Evolutionary conservation across 495 filamentous ascomycete species (phyloP).

Genomic region (Talaromyces adpressus): DNA sequence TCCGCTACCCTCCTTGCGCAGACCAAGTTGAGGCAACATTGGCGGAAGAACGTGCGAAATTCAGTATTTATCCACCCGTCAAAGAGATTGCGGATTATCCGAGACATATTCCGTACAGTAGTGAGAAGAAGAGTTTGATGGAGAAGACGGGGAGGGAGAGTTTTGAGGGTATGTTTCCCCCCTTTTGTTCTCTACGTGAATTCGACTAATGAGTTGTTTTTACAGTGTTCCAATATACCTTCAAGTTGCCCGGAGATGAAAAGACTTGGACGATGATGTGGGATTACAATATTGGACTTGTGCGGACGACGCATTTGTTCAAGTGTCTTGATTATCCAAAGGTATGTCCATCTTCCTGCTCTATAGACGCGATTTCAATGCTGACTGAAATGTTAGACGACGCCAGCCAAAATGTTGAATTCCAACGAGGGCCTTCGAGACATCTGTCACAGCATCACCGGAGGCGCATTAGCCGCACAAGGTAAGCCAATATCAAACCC

Average conservation of each 20-base stretch:
- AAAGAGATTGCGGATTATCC: conserved; percentile 61
- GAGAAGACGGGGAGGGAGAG: conserved; percentile 78
- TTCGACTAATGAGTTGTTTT: neutral
- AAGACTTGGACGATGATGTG: conserved; percentile 76
- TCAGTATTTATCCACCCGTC: conserved; percentile 53
- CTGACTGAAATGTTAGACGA: conserved; percentile 54
- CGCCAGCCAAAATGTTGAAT: conserved; percentile 72
- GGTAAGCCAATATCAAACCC: conserved; percentile 39
- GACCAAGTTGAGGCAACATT: conserved; percentile 44
- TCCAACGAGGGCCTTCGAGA: conserved; percentile 74
- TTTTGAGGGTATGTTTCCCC: conserved; percentile 64
- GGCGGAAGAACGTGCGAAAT: conserved; percentile 47
- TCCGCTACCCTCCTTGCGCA: conserved; percentile 66
- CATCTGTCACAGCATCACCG: conserved; percentile 90
- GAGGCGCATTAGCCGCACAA: conserved; percentile 83
- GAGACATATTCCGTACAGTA: conserved; percentile 85
- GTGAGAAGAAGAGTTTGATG: conserved; percentile 82
- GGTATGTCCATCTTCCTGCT: conserved; percentile 35
- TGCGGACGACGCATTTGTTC: conserved; percentile 91
- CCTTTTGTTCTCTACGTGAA: neutral
- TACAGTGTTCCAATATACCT: conserved; percentile 90
- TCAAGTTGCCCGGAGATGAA: conserved; percentile 61
- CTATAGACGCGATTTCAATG: neutral
- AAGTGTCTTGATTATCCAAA: conserved; percentile 83
- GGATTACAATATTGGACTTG: conserved; percentile 95